Base-by-base conservation (phyloP, 495 filamentous ascomycete genomes). In the Penicillium steckii region DNA sequence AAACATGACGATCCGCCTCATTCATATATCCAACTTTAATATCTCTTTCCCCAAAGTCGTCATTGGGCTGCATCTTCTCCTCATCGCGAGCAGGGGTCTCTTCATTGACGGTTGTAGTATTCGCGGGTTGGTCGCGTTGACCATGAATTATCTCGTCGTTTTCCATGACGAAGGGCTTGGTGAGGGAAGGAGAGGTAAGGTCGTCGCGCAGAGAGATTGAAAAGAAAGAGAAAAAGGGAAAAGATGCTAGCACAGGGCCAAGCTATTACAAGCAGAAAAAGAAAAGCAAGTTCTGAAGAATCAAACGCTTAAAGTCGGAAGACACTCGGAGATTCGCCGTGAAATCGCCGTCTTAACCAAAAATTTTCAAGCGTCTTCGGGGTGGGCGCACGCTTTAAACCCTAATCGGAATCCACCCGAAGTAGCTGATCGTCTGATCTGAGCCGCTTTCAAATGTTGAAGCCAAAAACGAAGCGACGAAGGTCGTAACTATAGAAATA, bases 1-100 rank as follows among this genome's bases (percentile, higher is more conserved):
- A 47, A 23, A 50, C 40, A 3, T 51, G 30, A 7, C 57, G 53
- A 19, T 60, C 57, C 26, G 54, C 52, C 57, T 60, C 57, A n/a
- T 38, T 60, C 57, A 60, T 56, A 48, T 60, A 55, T 21, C 57
- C 57, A 4, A 60, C 44, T 23, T 48, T 54, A 23, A 52, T 52
- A 52, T 52, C 49, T 37, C 55, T 50, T 19, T 52, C 53, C 1
- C 56, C 53, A 41, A 56, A 60, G 13, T 45, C 32, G 17, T 35
- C 49, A 15, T 25, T 52, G 13, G 49, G 49, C 30, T 45, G 49
- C 49, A 45, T 45, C 37, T 52, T 52, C 17, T 44, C 40, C 29
- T 51, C 48, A 35, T 44, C 29, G 49, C 25, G 40, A 19, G 10
- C 18, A 15, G 33, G 1, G 8, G 18, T 23, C 8, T 44, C 32